Evolutionary conservation across 176 grass and related monocot genomes (phyloP), one percentile per base, ranked within the genome.

Genomic region (Tillandsia fasciculata): DNA sequence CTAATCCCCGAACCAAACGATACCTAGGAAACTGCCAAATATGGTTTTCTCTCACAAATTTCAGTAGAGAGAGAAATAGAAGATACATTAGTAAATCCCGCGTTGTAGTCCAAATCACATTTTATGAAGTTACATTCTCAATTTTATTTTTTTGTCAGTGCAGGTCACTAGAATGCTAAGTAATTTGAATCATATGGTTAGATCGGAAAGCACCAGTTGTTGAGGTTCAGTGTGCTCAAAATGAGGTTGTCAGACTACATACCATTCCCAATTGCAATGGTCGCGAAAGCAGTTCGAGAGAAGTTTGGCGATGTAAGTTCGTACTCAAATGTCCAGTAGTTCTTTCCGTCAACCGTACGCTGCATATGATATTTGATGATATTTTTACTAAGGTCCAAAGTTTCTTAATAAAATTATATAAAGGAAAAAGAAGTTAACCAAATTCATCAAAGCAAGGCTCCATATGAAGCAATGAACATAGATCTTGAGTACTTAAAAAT

Each of bases 301-400:
- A 89, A 92, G 68, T 70, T 74, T 1, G 81, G 83, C 11, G 88
- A 83, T 77, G 83, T 78, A 73, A 96, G 89, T 49, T 96, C 93
- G 72, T 92, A 97, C 77, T 97, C 92, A 53, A 91, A 88, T 5
- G 88, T 97, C 93, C 93, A 97, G 76, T 97, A 92, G 68, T 97
- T 92, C 79, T 89, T 97, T 76, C 93, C 93, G 54, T 92, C 86
- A 52, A 87, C 73, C 22, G 86, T 90, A 4, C 93, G 83, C 89
- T 97, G 85, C 79, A 70, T 59, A 72, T 11, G 23, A 23, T 42
- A 50, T 3, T 6, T 2, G 9, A 15, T 59, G 3, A 48, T 12
- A 72, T 11, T 13, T 50, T 64, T 23, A 14, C 3, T 69, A 23
- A 4, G n/a, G 14, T 14, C 52, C 4, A 59, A 15, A 59, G 54